These are phyloP conservation scores for Penicillium angulare DNA, from an alignment of 495 filamentous ascomycete species.

Conservation along the genomic window DNA sequence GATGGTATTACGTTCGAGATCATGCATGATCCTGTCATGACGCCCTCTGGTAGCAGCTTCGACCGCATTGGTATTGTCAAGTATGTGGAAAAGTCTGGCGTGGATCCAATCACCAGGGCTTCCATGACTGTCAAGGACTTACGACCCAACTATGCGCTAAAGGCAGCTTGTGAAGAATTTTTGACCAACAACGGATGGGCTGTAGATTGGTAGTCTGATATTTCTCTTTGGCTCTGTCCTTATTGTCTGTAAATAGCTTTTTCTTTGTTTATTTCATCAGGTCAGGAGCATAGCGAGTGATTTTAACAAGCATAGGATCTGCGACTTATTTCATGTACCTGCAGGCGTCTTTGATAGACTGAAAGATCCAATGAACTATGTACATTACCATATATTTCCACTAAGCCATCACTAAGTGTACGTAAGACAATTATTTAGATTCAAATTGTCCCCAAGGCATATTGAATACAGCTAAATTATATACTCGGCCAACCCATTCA, in stretches of 20 bases:
- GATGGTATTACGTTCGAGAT: slow-evolving; percentile 88
- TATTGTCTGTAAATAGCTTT: neutral
- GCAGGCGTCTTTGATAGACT: slow-evolving; percentile 9
- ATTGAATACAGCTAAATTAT: no score
- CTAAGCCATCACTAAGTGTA: no score
- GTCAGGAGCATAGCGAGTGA: slow-evolving; percentile 22
- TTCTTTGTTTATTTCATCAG: no score
- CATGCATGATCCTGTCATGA: slow-evolving; percentile 92
- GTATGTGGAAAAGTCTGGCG: slow-evolving; percentile 70
- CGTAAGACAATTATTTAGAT: no score
- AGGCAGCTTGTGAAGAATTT: slow-evolving; percentile 80
- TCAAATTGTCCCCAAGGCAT: no score
- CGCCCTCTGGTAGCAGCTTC: slow-evolving; percentile 84
- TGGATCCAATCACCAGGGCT: slow-evolving; percentile 82
- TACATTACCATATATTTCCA: neutral
- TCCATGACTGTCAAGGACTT: slow-evolving; percentile 70
- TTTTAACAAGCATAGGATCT: slow-evolving; percentile 10
- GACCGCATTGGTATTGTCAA: slow-evolving; percentile 85
- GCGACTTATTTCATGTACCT: slow-evolving; percentile 12
- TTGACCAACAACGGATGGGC: slow-evolving; percentile 89
- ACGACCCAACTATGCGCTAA: slow-evolving; percentile 79
- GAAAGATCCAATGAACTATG: no score
- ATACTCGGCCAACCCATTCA: slow-evolving; percentile 8
- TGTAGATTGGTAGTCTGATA: slow-evolving; percentile 67
- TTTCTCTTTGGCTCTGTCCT: neutral